Evolutionary conservation across 2,329 filamentous ascomycete genomes (phyloP), one percentile per base, ranked within the genome.

Genomic region (Penicillium crustosum): DNA sequence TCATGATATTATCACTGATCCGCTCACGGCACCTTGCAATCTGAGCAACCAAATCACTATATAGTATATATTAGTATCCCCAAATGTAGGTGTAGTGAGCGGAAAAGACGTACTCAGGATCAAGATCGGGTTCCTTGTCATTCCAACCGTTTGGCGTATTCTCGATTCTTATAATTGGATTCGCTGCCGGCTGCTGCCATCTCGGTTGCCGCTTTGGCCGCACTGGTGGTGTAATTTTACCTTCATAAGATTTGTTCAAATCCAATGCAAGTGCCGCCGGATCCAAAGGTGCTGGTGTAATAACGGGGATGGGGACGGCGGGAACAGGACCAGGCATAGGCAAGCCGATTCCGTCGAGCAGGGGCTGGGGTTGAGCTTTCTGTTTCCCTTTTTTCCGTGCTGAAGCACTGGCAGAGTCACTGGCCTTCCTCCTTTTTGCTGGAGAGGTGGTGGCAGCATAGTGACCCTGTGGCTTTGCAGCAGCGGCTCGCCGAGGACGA

Each of bases 1-100:
- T n/a, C 15, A 58, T n/a, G 29, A 58, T 54, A 13, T 49, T 49
- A 15, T 58, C 55, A 19, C 19, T 3, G 6, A 58, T 49, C 15
- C 55, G 31, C 33, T 58, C 50, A 6, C 3, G 29, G 4, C 55
- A 58, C 27, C 55, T 48, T 36, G 17, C 6, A 27, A 54, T 54
- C n/a, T 49, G 55, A 36, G 50, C 35, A 12, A 45, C 4, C 4
- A 54, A 15, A 13, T 58, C 55, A 3, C 50, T 57, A 10, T 2
- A 27, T 12, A 12, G 13, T 2, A 27, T 13, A 17, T 17, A 23
- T 53, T 6, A 53, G n/a, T 21, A 29, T 27, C 15, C 0, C 35
- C 2, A 21, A 1, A 9, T 52, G 31, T 2, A 2, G 17, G 25
- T 55, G 25, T 23, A n/a, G 4, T 12, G 9, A 29, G 15, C n/a